Base-by-base conservation (phyloP, 2,329 filamentous ascomycete genomes). In the Clarireedia paspali region DNA sequence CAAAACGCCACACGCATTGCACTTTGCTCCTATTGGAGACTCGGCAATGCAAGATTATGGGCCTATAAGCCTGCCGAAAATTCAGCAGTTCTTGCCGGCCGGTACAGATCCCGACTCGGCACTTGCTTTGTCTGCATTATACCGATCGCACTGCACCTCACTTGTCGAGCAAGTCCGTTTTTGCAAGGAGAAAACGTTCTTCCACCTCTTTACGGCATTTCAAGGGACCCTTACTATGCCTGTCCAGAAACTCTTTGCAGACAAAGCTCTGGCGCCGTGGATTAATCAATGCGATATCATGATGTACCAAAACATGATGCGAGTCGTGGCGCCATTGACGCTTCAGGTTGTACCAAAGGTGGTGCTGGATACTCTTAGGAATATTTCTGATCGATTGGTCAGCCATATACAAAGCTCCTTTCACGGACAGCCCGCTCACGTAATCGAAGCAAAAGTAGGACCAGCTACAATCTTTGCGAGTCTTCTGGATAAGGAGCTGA, bases 221-320 rank as follows among this genome's bases (percentile, higher is more conserved):
- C 90, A 96, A 67, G 94, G 94, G 55, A 97, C 91, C 2, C 81
- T 99, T 65, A 99, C 94, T 0, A 95, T 96, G 71, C 94, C 94
- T 5, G 92, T 97, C 3, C 91, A 96, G 70, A 96, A 95, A 71
- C 75, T 99, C 2, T 87, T 99, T 66, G 84, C 85, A 14, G 84
- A 95, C 66, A 84, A 87, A 2, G 85, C 84, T 55, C 76, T 97
- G 55, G 89, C 91, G 2, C 81, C 87, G 1, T 99, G 94, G 94
- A 95, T 99, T 59, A 89, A 94, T 68, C 88, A 95, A 70, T 96
- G 90, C 69, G 94, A 99, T 70, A 95, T 94, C 73, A 80, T 92
- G 36, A 88, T 96, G 74, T 99, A 99, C 69, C 91, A 97, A 70
- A 91, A 91, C 63, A 96, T 97, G 88, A 91, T 96, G 74, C 85